Percentiles rank a stretch among this genome's conserved stretches.
Evolutionary conservation across 139 green algal species (phyloP).

Genomic region (Auxenochlorella protothecoides): DNA sequence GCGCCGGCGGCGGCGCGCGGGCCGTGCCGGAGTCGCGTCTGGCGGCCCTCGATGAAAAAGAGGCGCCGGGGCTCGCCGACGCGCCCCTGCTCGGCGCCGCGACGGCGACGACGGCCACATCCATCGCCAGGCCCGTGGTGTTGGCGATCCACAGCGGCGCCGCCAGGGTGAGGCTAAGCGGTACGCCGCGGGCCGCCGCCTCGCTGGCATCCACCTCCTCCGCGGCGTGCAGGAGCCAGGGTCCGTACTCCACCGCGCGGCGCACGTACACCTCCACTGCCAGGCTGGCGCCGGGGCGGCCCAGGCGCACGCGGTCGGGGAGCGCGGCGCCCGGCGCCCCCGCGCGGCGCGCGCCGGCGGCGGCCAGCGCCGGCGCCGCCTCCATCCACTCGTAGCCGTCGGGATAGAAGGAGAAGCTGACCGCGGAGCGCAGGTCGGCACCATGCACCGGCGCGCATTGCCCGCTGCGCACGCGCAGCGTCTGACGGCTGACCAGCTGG

Average conservation of each 20-base stretch:
- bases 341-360: neutral
- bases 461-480: conserved; percentile 30
- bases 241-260: conserved; percentile 35
- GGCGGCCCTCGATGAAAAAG: neutral
- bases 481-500: conserved; percentile 33
- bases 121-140: conserved; percentile 49
- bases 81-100: conserved; percentile 1
- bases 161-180: conserved; percentile 45
- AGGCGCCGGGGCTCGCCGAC: too few relatives aligned
- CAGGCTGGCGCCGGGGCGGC: conserved; percentile 3
- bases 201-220: conserved; percentile 34
- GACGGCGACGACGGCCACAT: conserved; percentile 31
- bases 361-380: conserved; percentile 37
- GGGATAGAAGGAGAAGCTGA: conserved; percentile 53
- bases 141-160: conserved; percentile 70
- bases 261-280: conserved; percentile 44
- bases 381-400: conserved; percentile 65
- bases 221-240: conserved; percentile 22
- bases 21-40: neutral
- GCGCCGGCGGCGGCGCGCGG: neutral
- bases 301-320: conserved; percentile 51
- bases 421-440: conserved; percentile 43
- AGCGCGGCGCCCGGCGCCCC: conserved; percentile 12
- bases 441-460: conserved; percentile 28
- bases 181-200: conserved; percentile 39